Base-by-base conservation (phyloP, 257 asterid species). In the Ligustrum vulgare region DNA sequence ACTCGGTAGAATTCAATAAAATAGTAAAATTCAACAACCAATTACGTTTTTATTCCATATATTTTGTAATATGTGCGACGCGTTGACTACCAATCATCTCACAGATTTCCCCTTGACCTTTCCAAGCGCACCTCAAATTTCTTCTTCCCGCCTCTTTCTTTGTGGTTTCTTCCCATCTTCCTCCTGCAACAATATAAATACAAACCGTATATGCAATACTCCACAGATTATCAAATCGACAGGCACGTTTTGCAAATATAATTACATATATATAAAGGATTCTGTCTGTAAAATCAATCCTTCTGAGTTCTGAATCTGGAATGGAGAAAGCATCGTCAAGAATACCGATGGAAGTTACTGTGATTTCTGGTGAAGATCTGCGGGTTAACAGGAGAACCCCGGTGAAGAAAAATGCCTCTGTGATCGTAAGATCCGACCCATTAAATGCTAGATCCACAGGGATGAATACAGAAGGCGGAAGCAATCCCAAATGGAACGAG, bases 401-500 rank as follows among this genome's bases (percentile, higher is more conserved):
- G 20, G 84, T 80, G 1, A 84, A 78, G 83, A 79, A 72, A 13
- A 81, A 82, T 25, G 75, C 86, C 0, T 79, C 23, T 41, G 75
- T 87, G 3, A 66, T 75, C 33, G 74, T 87, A 0, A 77, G 80
- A 63, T 76, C 84, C 78, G 91, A 82, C 70, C 82, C 90, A 5
- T 67, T 39, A 10, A 75, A 60, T 73, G 23, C 75, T 7, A 80
- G 81, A 2, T 78, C 81, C 0, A 91, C 96, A 70, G 80, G 73
- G 23, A 22, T 54, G 79, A 89, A 89, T 23, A 36, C 36, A 16
- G 83, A 83, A 1, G 94, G 93, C 35, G 94, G 97, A 41, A 69
- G 86, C 33, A 80, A 81, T 69, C 94, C 96, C 9, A 43, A 58
- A 33, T 93, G 97, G 97, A 80, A 88, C 78, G 86, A 93, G 86